Base-by-base conservation (phyloP, 2,329 filamentous ascomycete species). In the Fusarium hainanense region DNA sequence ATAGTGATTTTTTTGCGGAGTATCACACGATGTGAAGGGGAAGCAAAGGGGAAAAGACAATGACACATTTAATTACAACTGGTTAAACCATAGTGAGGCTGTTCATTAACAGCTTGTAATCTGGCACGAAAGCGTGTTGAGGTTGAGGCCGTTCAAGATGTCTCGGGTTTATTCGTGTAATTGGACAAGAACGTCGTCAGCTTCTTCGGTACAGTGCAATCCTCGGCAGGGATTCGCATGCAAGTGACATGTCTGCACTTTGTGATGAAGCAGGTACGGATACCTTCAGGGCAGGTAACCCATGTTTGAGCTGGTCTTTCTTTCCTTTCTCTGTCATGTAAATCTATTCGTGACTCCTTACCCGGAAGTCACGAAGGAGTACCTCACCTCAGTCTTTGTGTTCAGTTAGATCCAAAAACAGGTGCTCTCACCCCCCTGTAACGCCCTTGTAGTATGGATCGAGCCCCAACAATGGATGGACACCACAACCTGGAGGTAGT, bases 121-220 rank as follows among this genome's bases (percentile, higher is more conserved):
- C 23, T 46, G 23, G 20, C 34, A 42, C 54, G 40, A 46, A 20
- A 12, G 47, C 56, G 47, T 61, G 30, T 44, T 18, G n/a, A 64
- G 44, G 68, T 66, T 46, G 43, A 55, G 52, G 55, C 41, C 42
- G 18, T 20, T 28, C 23, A 64, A 30, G 32, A 61, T 58, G 58
- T 64, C 52, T 66, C 34, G 43, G 34, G 23, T 28, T 27, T 42
- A 32, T 30, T n/a, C 34, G 34, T 47, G 20, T 56, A 49, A 62
- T 57, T 66, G 67, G 58, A 7, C 27, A 42, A 37, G 11, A 43
- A 34, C 13, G 4, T 48, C 30, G n/a, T 25, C 46, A 42, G 11
- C 16, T 16, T 58, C 25, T 42, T 30, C 23, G 13, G 23, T 43
- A 71, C 68, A 69, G 55, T 71, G 64, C 49, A 47, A 25, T 23